Evolutionary conservation across 1,139 yeast species (phyloP).

Genomic region (Petasospora rhodanensis): DNA sequence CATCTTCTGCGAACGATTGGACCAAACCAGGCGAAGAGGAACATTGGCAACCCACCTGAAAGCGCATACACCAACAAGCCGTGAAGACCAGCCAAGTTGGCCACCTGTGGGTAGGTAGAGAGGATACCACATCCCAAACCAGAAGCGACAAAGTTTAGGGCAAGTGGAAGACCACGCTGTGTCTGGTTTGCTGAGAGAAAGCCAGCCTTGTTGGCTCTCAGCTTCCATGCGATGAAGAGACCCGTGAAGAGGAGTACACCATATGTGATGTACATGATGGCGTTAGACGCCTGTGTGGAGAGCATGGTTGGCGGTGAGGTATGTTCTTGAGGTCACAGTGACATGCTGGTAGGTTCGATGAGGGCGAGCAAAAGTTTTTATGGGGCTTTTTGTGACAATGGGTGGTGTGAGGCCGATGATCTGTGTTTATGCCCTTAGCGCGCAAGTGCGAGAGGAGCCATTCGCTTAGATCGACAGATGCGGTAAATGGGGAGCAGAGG

Average conservation of each 20-base stretch:
- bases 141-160: slow-evolving; percentile 82
- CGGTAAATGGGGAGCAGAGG: not conserved
- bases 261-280: slow-evolving; percentile 72
- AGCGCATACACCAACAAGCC: slow-evolving; percentile 80
- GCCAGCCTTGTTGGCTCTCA: slow-evolving; percentile 38
- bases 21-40: slow-evolving; percentile 76
- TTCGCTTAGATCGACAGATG: not conserved
- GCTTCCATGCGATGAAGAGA: slow-evolving; percentile 50
- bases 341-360: not conserved
- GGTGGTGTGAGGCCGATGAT: slow-evolving; percentile 6
- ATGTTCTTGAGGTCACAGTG: no score
- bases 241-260: slow-evolving; percentile 62
- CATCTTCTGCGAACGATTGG: slow-evolving; percentile 75
- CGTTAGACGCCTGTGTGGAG: slow-evolving; percentile 57
- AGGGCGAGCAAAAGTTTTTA: not conserved
- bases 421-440: slow-evolving; percentile 10
- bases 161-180: slow-evolving; percentile 73
- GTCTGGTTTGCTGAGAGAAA: slow-evolving; percentile 78
- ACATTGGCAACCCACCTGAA: slow-evolving; percentile 80
- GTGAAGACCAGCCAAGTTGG: slow-evolving; percentile 80
- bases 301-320: slow-evolving; percentile 23
- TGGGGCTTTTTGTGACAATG: not conserved
- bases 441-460: not conserved
- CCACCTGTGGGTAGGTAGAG: slow-evolving; percentile 82
- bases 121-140: slow-evolving; percentile 92